These are phyloP conservation scores for Allomyces macrogynus DNA, from an alignment of 192 early-diverging fungal genomes.

Conservation along the genomic window DNA sequence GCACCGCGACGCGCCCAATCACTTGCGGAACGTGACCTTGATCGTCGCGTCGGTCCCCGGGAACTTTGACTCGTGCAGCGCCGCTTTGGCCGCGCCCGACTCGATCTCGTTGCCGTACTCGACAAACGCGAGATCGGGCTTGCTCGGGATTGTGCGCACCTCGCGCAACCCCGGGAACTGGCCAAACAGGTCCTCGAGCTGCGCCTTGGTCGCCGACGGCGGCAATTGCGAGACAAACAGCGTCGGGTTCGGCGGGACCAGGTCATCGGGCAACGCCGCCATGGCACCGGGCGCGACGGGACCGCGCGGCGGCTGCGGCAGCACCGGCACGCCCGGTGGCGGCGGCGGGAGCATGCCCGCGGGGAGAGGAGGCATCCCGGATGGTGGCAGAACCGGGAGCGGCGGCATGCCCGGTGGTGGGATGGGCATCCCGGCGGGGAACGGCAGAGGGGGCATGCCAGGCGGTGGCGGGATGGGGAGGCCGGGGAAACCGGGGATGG, in stretches of 20 bases:
- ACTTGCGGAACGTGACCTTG: constrained; percentile 70
- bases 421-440: not conserved
- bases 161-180: constrained; percentile 84
- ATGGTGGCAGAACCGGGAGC: constrained; percentile 12
- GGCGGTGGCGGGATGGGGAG: not conserved
- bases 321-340: not conserved
- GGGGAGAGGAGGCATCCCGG: constrained; percentile 31
- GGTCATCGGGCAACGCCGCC: constrained; percentile 39
- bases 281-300: not conserved
- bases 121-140: constrained; percentile 86
- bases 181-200: constrained; percentile 49
- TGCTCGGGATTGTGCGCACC: constrained; percentile 80
- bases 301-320: not conserved
- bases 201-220: constrained; percentile 36
- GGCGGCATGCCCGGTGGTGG: not conserved
- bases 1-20: constrained; percentile 5
- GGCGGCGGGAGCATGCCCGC: constrained; percentile 12
- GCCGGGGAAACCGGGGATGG: not conserved
- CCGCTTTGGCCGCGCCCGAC: constrained; percentile 54
- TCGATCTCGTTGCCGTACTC: constrained; percentile 79
- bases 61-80: constrained; percentile 43
- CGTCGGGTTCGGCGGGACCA: constrained; percentile 74
- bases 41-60: constrained; percentile 37
- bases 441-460: not conserved
- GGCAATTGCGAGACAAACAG: constrained; percentile 83